phyloP scores from a whole-genome alignment of 306 rosid genomes.

The Gleditsia sinensis region DNA sequence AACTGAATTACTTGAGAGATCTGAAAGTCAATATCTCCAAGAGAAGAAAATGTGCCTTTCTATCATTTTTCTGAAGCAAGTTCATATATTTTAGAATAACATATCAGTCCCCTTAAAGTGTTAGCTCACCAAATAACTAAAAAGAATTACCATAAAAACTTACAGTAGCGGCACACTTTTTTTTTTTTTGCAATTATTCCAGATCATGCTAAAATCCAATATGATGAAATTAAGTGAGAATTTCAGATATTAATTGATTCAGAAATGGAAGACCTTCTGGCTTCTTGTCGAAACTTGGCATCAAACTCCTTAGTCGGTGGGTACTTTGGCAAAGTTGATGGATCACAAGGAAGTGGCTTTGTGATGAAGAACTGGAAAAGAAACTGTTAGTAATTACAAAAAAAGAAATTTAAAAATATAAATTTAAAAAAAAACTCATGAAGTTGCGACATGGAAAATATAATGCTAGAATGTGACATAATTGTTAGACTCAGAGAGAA shows the following conservation, averaged over 20 bases:
- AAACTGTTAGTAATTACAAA: constrained; percentile 26
- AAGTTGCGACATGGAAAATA: neutral
- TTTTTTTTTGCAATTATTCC: constrained; percentile 5
- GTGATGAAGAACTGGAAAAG: constrained; percentile 66
- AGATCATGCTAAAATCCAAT: constrained; percentile 17
- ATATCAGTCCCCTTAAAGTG: neutral
- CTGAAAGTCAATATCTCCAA: neutral
- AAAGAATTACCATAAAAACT: neutral
- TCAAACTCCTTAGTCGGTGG: constrained; percentile 93
- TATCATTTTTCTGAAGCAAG: neutral
- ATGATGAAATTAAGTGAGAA: constrained; percentile 6
- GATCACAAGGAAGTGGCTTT: constrained; percentile 75
- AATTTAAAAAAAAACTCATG: neutral
- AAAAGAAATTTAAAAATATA: neutral
- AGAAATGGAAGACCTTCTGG: constrained; percentile 62
- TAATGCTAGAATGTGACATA: neutral
- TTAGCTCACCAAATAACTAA: neutral
- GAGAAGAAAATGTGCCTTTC: neutral
- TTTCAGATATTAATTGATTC: constrained; percentile 3
- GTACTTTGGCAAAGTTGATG: constrained; percentile 74
- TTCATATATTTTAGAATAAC: neutral
- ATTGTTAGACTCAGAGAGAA: neutral
- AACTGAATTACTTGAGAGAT: neutral
- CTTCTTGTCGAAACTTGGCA: constrained; percentile 71
- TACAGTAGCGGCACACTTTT: neutral